Base-by-base conservation (phyloP, 2,329 filamentous ascomycete species). In the Xylariomycetidae sp. region DNA sequence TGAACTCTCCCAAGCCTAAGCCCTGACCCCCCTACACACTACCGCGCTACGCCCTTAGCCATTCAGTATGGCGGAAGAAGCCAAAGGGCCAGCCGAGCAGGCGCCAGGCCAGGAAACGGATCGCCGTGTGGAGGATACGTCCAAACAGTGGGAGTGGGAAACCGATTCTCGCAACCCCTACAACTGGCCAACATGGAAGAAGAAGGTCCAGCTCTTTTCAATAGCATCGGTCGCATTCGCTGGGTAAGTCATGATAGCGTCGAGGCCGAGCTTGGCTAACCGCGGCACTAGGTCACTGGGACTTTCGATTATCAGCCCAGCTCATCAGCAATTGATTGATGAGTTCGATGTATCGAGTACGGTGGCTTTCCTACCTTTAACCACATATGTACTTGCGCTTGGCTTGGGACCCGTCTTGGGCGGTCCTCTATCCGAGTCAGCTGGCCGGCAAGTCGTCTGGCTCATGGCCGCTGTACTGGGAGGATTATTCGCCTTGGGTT, bases 331-430 rank as follows among this genome's bases (percentile, higher is more conserved):
- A 4, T 49, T 82, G 5, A 68, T 68, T 56, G 25, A 48, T 0
- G 61, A 72, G 6, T 83, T 83, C 50, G 43, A 63, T 27, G 63
- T 79, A 10, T 65, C 64, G 10, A 63, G 64, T 30, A 78, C 73
- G 1, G 63, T 67, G 6, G 71, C 77, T 0, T 59, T 82, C n/a
- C 56, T 82, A 0, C 71, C 72, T 0, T 53, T 82, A 1, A 70
- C 77, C 0, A 52, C 79, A 5, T 83, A 78, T 50, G 68, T 76
- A 5, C 55, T 80, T 8, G 77, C 76, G 0, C 63, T 82, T 0
- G 74, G 61, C 3, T 59, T 79, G 12, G 78, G 77, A 0, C 78
- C 79, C 6, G 57, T 80, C 31, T 40, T 78, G 10, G 72, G 71
- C 8, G 74, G 76, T 0, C 78, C 76, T 0, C 47, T 79, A 1